Percentiles rank a stretch among this genome's conserved stretches.
Conservation (phyloP, 352 stramenopile genomes). For the Pythium grandisporangium region DNA sequence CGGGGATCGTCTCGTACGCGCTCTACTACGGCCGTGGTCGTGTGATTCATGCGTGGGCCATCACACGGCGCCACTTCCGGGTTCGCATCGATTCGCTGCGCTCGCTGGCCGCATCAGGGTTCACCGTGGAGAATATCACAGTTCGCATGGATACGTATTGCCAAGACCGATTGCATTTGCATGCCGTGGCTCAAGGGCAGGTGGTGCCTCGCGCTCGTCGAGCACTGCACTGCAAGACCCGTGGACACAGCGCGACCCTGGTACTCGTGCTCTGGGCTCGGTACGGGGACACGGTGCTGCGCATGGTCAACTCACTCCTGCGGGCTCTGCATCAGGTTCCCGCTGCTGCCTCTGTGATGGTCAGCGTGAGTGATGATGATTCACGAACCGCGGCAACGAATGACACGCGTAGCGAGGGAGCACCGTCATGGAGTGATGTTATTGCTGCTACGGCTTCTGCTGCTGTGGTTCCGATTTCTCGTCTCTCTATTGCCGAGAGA, state of each 20-base stretch:
- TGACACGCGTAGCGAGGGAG: too few relatives aligned
- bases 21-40: slow-evolving; percentile 25
- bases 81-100: slow-evolving; percentile 30
- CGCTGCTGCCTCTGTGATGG: too few relatives aligned
- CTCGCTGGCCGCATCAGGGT: slow-evolving; percentile 11
- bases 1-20: too few relatives aligned
- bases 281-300: slow-evolving; percentile 18
- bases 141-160: slow-evolving; percentile 20
- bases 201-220: slow-evolving; percentile 17
- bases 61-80: slow-evolving; percentile 18
- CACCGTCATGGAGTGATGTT: too few relatives aligned
- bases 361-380: too few relatives aligned
- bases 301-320: slow-evolving; percentile 13
- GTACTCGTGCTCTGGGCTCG: slow-evolving; percentile 23
- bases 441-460: too few relatives aligned
- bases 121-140: slow-evolving; percentile 8
- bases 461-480: too few relatives aligned
- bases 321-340: too few relatives aligned
- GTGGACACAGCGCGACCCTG: slow-evolving; percentile 7
- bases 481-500: too few relatives aligned
- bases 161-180: slow-evolving; percentile 10
- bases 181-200: slow-evolving; percentile 3
- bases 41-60: slow-evolving; percentile 32
- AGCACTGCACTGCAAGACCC: slow-evolving; percentile 14
- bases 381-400: too few relatives aligned